Base-by-base conservation (phyloP, 495 filamentous ascomycete genomes). In the Saxophila tyrrhenica region DNA sequence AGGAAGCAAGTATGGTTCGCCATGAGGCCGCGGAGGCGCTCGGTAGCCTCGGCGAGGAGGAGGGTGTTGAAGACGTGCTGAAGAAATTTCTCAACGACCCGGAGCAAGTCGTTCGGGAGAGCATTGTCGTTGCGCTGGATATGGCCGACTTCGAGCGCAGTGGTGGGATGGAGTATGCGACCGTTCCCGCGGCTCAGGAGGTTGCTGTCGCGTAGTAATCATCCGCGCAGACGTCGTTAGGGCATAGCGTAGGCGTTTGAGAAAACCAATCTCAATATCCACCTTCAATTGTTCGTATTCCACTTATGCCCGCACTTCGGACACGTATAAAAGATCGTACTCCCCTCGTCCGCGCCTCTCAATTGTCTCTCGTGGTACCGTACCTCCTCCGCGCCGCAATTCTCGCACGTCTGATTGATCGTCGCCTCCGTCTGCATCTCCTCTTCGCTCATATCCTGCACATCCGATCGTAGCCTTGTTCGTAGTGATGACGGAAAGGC, bases 61-160 rank as follows among this genome's bases (percentile, higher is more conserved):
- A 94, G 50, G 91, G 90, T 11, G 94, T 97, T 23, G 89, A 95
- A 63, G 83, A 86, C 50, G 84, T 80, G 2, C 64, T 99, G 68
- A 85, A 80, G 71, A 77, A 75, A 57, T 97, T 95, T 71, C 70
- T 95, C 48, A 75, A 94, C 61, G 94, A 97, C 67, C 79, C 84
- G 39, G 92, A 96, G 69, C 79, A 86, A 61, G 89, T 99, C 2
- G 92, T 99, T 35, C 78, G 89, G 48, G 92, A 99, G 63, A 96
- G 90, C 65, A 82, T 95, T 25, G 78, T 95, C 59, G 92, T 99
- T 48, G 92, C 92, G 19, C 71, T 99, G 51, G 92, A 99, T 66
- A 99, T 99, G 94, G 92, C 89, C 1, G 89, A 94, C 66, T 95
- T 85, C 65, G 92, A 99, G 76, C 89, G 85, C 76, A 87, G 79